These are phyloP conservation scores for Jackrogersella multiformis DNA, from an alignment of 495 filamentous ascomycete species.

Conservation along the genomic window DNA sequence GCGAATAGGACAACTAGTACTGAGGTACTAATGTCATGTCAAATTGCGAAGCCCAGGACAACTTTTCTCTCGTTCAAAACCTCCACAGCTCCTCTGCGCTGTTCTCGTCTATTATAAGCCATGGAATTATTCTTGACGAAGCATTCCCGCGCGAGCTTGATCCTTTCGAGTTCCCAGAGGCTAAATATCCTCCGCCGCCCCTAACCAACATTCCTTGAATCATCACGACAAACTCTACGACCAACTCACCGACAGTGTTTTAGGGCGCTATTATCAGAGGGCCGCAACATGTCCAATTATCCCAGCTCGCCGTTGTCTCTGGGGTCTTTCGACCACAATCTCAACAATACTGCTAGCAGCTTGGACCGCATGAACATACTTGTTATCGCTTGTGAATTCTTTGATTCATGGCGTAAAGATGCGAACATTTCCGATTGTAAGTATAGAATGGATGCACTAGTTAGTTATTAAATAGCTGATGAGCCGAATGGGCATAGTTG, in stretches of 20 bases:
- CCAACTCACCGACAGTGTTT: background rate
- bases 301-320: background rate
- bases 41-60: background rate
- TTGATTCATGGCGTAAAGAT: conserved; percentile 6
- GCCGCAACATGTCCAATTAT: conserved; percentile 8
- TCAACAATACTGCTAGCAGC: background rate
- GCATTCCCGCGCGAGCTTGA: background rate
- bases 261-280: background rate
- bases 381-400: conserved; percentile 15
- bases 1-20: background rate
- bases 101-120: background rate
- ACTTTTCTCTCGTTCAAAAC: background rate
- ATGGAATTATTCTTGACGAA: conserved; percentile 17
- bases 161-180: conserved; percentile 1
- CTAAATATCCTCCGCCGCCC: background rate
- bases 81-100: background rate
- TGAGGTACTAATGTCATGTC: background rate
- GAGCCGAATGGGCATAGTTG: background rate
- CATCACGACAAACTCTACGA: conserved; percentile 1
- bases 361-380: conserved; percentile 12
- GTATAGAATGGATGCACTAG: background rate
- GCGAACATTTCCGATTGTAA: conserved; percentile 11
- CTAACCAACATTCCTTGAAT: background rate
- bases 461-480: background rate
- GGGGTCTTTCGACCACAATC: background rate